These are phyloP conservation scores for Leucaena leucocephala DNA, from an alignment of 306 rosid species.

Conservation along the genomic window DNA sequence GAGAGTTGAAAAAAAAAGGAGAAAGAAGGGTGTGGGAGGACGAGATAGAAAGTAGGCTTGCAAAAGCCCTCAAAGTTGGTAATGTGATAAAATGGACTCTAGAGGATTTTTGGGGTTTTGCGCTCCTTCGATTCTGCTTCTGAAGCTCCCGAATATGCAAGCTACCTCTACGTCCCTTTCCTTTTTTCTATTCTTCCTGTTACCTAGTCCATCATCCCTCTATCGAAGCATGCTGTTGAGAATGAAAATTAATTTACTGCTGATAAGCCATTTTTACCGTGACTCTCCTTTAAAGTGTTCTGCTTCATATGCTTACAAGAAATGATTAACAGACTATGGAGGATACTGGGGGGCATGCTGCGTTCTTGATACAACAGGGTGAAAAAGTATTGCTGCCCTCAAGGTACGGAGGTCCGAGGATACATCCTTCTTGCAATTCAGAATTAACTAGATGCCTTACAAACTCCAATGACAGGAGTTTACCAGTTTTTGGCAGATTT, in stretches of 20 bases:
- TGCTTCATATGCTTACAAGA: conserved; percentile 6
- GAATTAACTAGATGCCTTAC: background rate
- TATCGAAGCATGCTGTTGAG: background rate
- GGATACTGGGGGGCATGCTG: background rate
- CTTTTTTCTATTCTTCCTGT: background rate
- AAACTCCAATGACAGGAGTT: background rate
- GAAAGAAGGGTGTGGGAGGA: background rate
- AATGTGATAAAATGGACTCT: background rate
- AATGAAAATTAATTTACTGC: background rate
- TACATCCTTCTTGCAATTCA: background rate
- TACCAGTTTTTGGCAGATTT: background rate
- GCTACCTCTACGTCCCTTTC: background rate
- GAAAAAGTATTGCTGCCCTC: background rate
- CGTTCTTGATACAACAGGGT: background rate
- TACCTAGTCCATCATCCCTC: background rate
- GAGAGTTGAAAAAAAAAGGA: background rate
- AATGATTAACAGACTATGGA: background rate
- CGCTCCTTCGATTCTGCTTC: background rate
- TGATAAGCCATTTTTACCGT: background rate
- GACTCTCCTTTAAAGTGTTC: background rate
- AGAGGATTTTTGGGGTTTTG: background rate
- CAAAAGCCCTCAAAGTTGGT: background rate
- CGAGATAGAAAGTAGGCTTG: background rate
- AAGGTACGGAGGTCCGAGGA: background rate
- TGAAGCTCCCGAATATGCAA: background rate